Percentiles rank a stretch among this genome's conserved stretches.
Conservation (phyloP, 495 filamentous ascomycete species). For the Elaphomyces granulatus region DNA sequence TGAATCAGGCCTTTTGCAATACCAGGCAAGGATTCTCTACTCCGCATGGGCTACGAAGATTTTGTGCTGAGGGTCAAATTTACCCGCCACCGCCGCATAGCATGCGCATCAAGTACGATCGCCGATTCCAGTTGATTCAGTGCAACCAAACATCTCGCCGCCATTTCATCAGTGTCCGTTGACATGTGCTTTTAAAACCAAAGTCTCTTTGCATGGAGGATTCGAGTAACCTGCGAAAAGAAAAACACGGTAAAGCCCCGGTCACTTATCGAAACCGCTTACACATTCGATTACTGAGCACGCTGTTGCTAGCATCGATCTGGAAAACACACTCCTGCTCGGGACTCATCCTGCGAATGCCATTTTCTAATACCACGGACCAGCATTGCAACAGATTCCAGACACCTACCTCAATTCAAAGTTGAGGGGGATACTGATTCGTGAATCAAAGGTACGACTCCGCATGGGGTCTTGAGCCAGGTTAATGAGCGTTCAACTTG, state of each 20-base stretch:
- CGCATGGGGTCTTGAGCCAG: slow-evolving; percentile 24
- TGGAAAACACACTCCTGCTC: slow-evolving; percentile 27
- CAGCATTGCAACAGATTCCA: slow-evolving; percentile 25
- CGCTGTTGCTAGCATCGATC: slow-evolving; percentile 20
- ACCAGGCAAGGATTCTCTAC: background rate
- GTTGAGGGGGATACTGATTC: slow-evolving; percentile 18
- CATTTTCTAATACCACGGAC: slow-evolving; percentile 21
- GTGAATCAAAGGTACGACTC: slow-evolving; percentile 19
- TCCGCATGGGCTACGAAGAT: slow-evolving; percentile 6
- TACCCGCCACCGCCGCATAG: slow-evolving; percentile 39
- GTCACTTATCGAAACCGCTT: slow-evolving; percentile 12
- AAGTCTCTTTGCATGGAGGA: slow-evolving; percentile 22
- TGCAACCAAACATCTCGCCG: slow-evolving; percentile 19
- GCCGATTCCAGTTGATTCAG: slow-evolving; percentile 32
- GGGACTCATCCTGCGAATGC: slow-evolving; percentile 22
- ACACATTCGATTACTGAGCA: slow-evolving; percentile 24
- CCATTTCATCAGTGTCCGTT: slow-evolving; percentile 23
- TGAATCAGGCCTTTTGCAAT: slow-evolving; percentile 11
- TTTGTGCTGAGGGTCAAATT: slow-evolving; percentile 24
- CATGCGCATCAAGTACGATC: slow-evolving; percentile 30
- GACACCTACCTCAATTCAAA: slow-evolving; percentile 23
- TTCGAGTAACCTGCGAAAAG: slow-evolving; percentile 29
- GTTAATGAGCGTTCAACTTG: slow-evolving; percentile 21
- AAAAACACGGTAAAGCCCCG: slow-evolving; percentile 16
- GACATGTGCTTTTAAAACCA: slow-evolving; percentile 26